A percentile compares a stretch with the other conserved stretches of the same genome.
Evolutionary conservation across 306 rosid species (phyloP).

Genomic region (Cucurbita pepo): DNA sequence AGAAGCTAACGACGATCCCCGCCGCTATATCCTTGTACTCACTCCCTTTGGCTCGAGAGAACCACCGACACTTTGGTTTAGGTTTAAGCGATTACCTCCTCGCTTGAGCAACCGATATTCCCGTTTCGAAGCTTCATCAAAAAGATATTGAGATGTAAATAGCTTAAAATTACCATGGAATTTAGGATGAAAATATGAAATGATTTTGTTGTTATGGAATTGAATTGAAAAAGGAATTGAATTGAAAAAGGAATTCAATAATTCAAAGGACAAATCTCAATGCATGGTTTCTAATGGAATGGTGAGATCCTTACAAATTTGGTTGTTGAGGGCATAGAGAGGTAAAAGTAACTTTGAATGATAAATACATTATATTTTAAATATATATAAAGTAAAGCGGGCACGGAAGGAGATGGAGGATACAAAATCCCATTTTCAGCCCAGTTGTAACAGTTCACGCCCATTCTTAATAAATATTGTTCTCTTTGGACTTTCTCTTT

Average conservation of each 20-base stretch:
- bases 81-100: conserved; percentile 53
- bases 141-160: neutral
- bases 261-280: too few relatives aligned
- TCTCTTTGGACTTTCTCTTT: too few relatives aligned
- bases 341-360: too few relatives aligned
- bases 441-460: too few relatives aligned
- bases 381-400: too few relatives aligned
- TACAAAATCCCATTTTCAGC: too few relatives aligned
- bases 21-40: conserved; percentile 63
- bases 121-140: neutral
- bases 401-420: too few relatives aligned
- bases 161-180: neutral
- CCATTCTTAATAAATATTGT: too few relatives aligned
- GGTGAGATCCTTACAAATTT: too few relatives aligned
- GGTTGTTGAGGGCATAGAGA: too few relatives aligned
- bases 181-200: neutral
- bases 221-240: neutral
- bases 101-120: neutral
- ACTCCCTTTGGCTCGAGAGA: conserved; percentile 45
- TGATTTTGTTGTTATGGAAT: neutral
- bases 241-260: neutral
- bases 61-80: conserved; percentile 72
- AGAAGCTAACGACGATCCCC: conserved; percentile 50
- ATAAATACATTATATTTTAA: too few relatives aligned
- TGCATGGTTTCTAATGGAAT: too few relatives aligned